Evolutionary conservation across 768 basidiomycete genomes (phyloP), one percentile per base, ranked within the genome.

Genomic region (Mycena venus): DNA sequence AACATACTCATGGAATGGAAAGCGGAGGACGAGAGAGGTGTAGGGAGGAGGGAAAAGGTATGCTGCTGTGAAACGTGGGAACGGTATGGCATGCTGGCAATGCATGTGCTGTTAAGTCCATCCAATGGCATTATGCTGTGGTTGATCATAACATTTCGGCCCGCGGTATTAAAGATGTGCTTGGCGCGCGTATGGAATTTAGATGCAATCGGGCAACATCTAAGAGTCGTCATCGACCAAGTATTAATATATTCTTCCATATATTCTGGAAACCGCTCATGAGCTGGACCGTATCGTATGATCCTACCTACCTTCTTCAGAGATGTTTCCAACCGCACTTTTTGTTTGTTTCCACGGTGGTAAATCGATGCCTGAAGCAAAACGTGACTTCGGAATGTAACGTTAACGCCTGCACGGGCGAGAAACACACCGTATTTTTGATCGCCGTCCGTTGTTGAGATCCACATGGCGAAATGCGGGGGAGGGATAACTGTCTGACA

Each of bases 1-100:
- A 66, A 60, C 75, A 55, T 70, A 76, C 75, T 44, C 75, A 76
- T 76, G 38, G 47, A 60, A 49, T 56, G 75, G 47, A 21, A 51
- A 36, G 59, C 8, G 11, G 27, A 32, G 3, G 55, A 21, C 42
- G 42, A 44, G 12, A 12, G 42, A 44, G 42, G 42, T 44, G 42
- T n/a, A 21, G 42, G 42, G 42, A 44, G 19, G 42, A 44, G 42
- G 42, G 42, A 44, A 44, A 21, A 44, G 42, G 17, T 4, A 17
- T 44, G 19, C 9, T 44, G 4, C 42, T 44, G 42, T 44, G 42
- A 19, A 44, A 38, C 15, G 42, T 44, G 42, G 14, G 42, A 44
- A 17, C 5, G 42, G 42, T 44, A 19, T n/a, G 42, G 42, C 42
- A 21, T 44, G 42, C 42, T 44, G 42, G 14, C 19, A 44, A 12